Base-by-base conservation (phyloP, 2,329 filamentous ascomycete genomes). In the Teratosphaeria destructans region DNA sequence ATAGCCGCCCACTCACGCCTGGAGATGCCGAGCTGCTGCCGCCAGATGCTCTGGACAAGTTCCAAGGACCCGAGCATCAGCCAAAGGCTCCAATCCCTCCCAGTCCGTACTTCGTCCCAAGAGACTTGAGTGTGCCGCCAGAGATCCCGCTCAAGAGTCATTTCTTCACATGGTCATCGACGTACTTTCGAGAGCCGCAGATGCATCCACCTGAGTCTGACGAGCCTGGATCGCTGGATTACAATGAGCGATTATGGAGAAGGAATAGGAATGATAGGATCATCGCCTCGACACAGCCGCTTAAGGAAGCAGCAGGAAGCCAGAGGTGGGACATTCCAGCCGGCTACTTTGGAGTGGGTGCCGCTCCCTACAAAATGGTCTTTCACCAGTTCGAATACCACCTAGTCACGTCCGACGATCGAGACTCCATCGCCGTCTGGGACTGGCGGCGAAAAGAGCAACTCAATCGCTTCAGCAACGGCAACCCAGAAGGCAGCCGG, bases 381-480 rank as follows among this genome's bases (percentile, higher is more conserved):
- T 96, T 97, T 73, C 94, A 99, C 75, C 94, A 99, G 71, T 99
- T 96, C 67, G 94, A 99, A 72, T 89, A 96, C 69, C 92, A 97
- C 71, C 82, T 99, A 23, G 90, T 94, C 1, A 90, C 96, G 12
- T 90, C 91, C 12, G 94, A 99, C 74, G 92, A 96, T 68, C 85
- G 88, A 59, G 95, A 99, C 74, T 95, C 87, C 3, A 85, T 97
- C 60, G 84, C 76, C 37, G 75, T 99, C 34, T 97, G 94, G 89
- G 94, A 99, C 73, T 99, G 92, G 88, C 86, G 90, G 74, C 84
- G 83, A 58, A 85, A 88, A 64, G 82, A 81, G 56, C 84, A 87
- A 37, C 78, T 96, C 64, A 89, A 85, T 70, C 86, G 88, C 59
- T 99, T 99, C 75, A 95, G 89, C 32, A 97, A 97, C 69, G 92